Evolutionary conservation across 2,329 filamentous ascomycete species (phyloP).

Genomic region (Pyrenophora graminea): DNA sequence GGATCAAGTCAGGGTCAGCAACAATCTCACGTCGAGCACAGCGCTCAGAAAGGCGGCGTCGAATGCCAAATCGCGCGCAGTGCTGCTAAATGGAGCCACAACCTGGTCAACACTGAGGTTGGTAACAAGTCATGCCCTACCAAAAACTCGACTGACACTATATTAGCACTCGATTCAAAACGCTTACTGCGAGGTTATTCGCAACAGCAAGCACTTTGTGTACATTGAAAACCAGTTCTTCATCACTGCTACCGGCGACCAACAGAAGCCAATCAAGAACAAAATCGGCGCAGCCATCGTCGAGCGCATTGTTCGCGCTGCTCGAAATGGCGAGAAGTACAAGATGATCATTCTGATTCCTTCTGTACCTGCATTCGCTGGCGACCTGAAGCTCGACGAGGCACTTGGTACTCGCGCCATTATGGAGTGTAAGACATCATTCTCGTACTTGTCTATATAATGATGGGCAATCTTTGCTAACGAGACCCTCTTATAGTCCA

Average conservation of each 20-base stretch:
- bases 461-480: neutral
- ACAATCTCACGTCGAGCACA: conserved; percentile 39
- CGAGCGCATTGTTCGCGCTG: conserved; percentile 73
- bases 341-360: conserved; percentile 79
- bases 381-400: conserved; percentile 73
- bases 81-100: conserved; percentile 63
- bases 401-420: conserved; percentile 79
- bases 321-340: conserved; percentile 67
- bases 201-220: conserved; percentile 70
- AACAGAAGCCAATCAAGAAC: conserved; percentile 75
- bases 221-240: conserved; percentile 90
- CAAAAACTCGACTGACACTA: conserved; percentile 12
- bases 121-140: conserved; percentile 11
- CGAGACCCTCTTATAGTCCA: conserved; percentile 55
- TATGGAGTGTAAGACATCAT: conserved; percentile 63
- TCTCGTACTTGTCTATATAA: neutral
- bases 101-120: conserved; percentile 57
- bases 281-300: conserved; percentile 79
- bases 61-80: conserved; percentile 47
- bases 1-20: conserved; percentile 16
- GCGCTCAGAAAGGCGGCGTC: conserved; percentile 33
- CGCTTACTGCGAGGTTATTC: conserved; percentile 76
- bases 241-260: conserved; percentile 76
- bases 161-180: conserved; percentile 77
- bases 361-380: conserved; percentile 79